Conservation (phyloP, 371 early-diverging fungal genomes). For the Rhizopus delemar region DNA sequence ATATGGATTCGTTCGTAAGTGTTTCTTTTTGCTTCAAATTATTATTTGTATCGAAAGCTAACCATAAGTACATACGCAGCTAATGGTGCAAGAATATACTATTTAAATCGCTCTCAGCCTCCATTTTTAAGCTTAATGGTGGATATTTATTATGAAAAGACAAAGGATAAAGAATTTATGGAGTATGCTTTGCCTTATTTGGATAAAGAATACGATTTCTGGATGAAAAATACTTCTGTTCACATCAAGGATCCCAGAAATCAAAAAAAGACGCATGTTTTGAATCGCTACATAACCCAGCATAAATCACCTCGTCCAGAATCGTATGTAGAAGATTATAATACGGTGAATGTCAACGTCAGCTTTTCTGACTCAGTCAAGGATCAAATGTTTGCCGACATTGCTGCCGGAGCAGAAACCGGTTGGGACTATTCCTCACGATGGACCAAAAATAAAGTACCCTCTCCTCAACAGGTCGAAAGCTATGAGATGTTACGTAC, state of each 20-base stretch:
- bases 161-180: slow-evolving; percentile 57
- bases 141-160: slow-evolving; percentile 55
- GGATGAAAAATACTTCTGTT: slow-evolving; percentile 62
- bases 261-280: slow-evolving; percentile 14
- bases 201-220: slow-evolving; percentile 71
- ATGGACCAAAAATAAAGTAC: slow-evolving; percentile 56
- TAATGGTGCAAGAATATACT: slow-evolving; percentile 87
- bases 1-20: slow-evolving; percentile 80
- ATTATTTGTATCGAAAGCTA: background rate
- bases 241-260: slow-evolving; percentile 27
- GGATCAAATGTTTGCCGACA: slow-evolving; percentile 58
- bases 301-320: slow-evolving; percentile 76
- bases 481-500: slow-evolving; percentile 44
- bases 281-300: slow-evolving; percentile 63
- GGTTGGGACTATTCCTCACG: slow-evolving; percentile 90
- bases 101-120: slow-evolving; percentile 86
- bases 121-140: slow-evolving; percentile 83
- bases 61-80: slow-evolving; percentile 37
- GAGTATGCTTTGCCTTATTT: slow-evolving; percentile 54
- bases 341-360: slow-evolving; percentile 49
- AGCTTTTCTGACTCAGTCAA: slow-evolving; percentile 31
- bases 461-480: slow-evolving; percentile 23
- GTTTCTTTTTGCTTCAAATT: background rate
- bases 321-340: slow-evolving; percentile 72
- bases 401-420: slow-evolving; percentile 85